A percentile compares a stretch with the other conserved stretches of the same genome.
Evolutionary conservation across 805 yeast genomes (phyloP).

Genomic region (Gaillardinia entomophila): DNA sequence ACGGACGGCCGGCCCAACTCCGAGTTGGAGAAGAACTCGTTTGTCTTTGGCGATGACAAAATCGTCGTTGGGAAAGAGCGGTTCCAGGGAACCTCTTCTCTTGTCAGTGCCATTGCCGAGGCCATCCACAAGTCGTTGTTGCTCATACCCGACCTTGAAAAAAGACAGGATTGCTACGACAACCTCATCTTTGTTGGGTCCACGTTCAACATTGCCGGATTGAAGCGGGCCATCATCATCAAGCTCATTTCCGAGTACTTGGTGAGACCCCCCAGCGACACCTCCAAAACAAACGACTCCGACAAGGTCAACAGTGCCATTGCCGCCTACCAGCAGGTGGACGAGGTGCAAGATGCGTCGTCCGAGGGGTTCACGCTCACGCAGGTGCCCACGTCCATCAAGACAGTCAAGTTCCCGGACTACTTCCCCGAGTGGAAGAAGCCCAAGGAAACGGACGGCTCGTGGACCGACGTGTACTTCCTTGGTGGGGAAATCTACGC

Average conservation of each 20-base stretch:
- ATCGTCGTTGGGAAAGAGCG: constrained; percentile 84
- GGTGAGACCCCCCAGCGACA: constrained; percentile 26
- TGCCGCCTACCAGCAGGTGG: constrained; percentile 39
- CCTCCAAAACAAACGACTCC: constrained; percentile 18
- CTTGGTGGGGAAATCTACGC: constrained; percentile 86
- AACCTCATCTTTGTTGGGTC: constrained; percentile 75
- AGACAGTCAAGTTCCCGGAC: constrained; percentile 70
- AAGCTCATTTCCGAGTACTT: constrained; percentile 53
- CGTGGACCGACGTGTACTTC: constrained; percentile 67
- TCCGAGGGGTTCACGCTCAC: constrained; percentile 24
- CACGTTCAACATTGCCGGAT: constrained; percentile 70
- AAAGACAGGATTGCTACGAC: constrained; percentile 80
- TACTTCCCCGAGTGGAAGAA: constrained; percentile 92
- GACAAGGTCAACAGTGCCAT: constrained; percentile 33
- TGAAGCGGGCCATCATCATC: constrained; percentile 62
- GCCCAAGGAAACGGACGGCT: constrained; percentile 46
- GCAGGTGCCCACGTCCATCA: constrained; percentile 79
- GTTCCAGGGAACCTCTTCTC: constrained; percentile 67
- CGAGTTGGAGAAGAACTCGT: constrained; percentile 68
- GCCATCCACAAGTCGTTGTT: constrained; percentile 48
- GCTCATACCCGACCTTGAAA: constrained; percentile 60
- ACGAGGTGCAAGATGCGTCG: constrained; percentile 24
- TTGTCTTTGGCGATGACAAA: constrained; percentile 49
- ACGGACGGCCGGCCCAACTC: constrained; percentile 47
- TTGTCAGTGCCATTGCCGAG: constrained; percentile 51